Conservation (phyloP, 2,329 filamentous ascomycete genomes). For the Erysiphe neolycopersici region DNA sequence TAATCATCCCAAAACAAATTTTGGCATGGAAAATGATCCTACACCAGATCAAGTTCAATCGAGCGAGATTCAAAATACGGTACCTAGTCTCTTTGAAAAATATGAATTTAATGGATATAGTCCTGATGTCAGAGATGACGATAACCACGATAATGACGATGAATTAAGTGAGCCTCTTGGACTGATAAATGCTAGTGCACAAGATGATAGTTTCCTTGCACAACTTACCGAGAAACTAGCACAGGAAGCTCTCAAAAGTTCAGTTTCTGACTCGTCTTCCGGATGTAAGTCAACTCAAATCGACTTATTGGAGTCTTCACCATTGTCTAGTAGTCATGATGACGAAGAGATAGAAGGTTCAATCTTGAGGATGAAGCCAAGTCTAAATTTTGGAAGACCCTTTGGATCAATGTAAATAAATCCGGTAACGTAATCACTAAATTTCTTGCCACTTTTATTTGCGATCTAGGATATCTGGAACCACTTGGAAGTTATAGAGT, state of each 20-base stretch:
- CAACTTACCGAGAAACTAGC: slow-evolving; percentile 8
- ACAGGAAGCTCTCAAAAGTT: slow-evolving; percentile 6
- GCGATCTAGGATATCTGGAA: too few species aligned
- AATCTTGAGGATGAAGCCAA: slow-evolving; percentile 8
- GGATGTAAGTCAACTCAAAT: slow-evolving; percentile 1
- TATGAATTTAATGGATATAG: not conserved
- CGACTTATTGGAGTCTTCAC: not conserved
- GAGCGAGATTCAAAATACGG: not conserved
- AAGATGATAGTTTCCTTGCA: slow-evolving; percentile 8
- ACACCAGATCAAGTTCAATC: slow-evolving; percentile 5
- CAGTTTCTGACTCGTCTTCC: slow-evolving; percentile 3
- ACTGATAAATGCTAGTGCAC: slow-evolving; percentile 5
- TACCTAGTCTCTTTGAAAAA: not conserved
- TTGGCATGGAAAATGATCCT: slow-evolving; percentile 16
- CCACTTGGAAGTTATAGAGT: too few species aligned
- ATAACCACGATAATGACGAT: slow-evolving; percentile 9
- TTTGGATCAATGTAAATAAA: slow-evolving; percentile 7
- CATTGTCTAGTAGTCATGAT: not conserved
- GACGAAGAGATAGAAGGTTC: slow-evolving; percentile 6
- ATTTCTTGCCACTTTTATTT: too few species aligned
- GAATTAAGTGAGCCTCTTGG: slow-evolving; percentile 8
- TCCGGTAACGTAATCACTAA: not conserved
- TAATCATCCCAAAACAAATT: slow-evolving; percentile 26
- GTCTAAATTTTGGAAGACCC: slow-evolving; percentile 10
- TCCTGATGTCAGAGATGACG: slow-evolving; percentile 1